A percentile compares a stretch with the other conserved stretches of the same genome.
phyloP scores from a whole-genome alignment of 2,329 filamentous ascomycete species.

The Scedosporium boydii region DNA sequence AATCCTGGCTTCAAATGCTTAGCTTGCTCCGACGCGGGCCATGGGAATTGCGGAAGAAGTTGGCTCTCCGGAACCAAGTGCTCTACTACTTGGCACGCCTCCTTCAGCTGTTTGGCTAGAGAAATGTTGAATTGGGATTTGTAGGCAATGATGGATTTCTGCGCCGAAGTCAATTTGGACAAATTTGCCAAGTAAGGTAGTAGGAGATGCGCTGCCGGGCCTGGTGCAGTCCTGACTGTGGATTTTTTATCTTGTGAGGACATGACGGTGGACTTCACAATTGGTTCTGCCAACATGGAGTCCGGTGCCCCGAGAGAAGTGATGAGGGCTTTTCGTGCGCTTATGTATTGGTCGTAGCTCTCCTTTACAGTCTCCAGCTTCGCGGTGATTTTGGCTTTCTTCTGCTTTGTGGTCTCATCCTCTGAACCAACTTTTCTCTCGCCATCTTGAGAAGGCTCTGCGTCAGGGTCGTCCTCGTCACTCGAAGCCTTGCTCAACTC shows the following conservation, averaged over 20 bases:
- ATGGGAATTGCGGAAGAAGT: constrained; percentile 43
- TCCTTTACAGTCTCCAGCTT: constrained; percentile 38
- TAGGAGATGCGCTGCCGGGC: constrained; percentile 32
- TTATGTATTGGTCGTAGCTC: constrained; percentile 45
- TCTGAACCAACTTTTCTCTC: constrained; percentile 6
- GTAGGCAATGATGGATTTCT: constrained; percentile 44
- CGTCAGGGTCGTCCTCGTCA: constrained; percentile 20
- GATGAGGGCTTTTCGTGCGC: constrained; percentile 34
- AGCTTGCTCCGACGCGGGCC: constrained; percentile 34
- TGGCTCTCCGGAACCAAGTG: constrained; percentile 54
- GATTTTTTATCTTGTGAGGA: not conserved
- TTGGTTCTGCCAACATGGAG: constrained; percentile 6
- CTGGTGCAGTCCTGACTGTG: constrained; percentile 10
- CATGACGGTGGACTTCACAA: not conserved
- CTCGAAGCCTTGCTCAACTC: constrained; percentile 46
- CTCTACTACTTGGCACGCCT: constrained; percentile 38
- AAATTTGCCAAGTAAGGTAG: constrained; percentile 48
- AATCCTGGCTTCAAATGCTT: constrained; percentile 20
- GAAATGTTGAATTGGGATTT: constrained; percentile 45
- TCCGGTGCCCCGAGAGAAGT: constrained; percentile 4
- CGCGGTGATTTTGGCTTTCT: constrained; percentile 21
- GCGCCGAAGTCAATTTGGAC: constrained; percentile 17
- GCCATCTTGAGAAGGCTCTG: constrained; percentile 13
- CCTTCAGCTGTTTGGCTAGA: constrained; percentile 41
- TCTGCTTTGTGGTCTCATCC: constrained; percentile 11